phyloP scores from a whole-genome alignment of 257 asterid species.

The Fraxinus excelsior region DNA sequence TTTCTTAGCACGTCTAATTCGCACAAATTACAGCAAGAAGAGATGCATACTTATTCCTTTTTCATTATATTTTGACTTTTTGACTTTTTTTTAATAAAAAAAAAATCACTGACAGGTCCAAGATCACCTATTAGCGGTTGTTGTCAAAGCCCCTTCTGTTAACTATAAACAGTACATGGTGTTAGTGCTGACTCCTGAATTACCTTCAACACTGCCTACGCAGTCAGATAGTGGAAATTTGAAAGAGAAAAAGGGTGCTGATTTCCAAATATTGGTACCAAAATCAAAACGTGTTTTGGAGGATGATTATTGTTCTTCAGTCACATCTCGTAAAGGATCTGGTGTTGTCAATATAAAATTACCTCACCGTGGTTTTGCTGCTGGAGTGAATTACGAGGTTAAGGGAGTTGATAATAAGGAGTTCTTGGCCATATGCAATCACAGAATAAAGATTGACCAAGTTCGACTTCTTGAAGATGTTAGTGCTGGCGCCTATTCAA shows the following conservation, averaged over 20 bases:
- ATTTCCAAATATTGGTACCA: slow-evolving; percentile 74
- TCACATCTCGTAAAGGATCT: slow-evolving; percentile 74
- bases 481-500: slow-evolving; percentile 82
- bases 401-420: slow-evolving; percentile 69
- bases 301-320: slow-evolving; percentile 75
- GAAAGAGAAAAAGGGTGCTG: slow-evolving; percentile 46
- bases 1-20: slow-evolving; percentile 24
- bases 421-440: slow-evolving; percentile 72
- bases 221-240: slow-evolving; percentile 37
- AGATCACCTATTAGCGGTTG: slow-evolving; percentile 90
- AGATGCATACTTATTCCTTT: slow-evolving; percentile 8
- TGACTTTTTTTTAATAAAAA: too few relatives aligned
- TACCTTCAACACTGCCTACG: slow-evolving; percentile 47
- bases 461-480: slow-evolving; percentile 90
- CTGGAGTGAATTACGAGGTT: slow-evolving; percentile 86
- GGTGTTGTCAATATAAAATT: slow-evolving; percentile 71
- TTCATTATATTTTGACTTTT: neutral
- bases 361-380: slow-evolving; percentile 81
- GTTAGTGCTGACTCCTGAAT: slow-evolving; percentile 79
- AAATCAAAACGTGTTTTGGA: slow-evolving; percentile 91
- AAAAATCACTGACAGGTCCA: slow-evolving; percentile 63
- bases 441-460: slow-evolving; percentile 73
- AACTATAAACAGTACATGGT: slow-evolving; percentile 73
- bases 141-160: slow-evolving; percentile 73
- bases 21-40: slow-evolving; percentile 11